Base-by-base conservation (phyloP, 306 rosid species). In the Nissolia schottii region DNA sequence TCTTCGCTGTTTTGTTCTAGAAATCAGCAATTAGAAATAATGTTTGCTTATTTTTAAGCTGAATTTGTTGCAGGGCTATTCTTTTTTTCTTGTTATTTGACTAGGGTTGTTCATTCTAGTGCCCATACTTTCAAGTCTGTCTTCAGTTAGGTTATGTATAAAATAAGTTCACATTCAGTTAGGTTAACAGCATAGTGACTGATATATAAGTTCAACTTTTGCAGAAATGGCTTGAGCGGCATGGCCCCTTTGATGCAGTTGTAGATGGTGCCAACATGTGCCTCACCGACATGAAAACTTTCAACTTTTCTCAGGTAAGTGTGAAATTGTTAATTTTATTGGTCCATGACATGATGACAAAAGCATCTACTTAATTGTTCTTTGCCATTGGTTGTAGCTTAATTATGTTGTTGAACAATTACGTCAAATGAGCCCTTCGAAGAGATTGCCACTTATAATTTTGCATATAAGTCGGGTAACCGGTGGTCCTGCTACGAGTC, bases 191-290 rank as follows among this genome's bases (percentile, higher is more conserved):
- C 38, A 78, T 65, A 40, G 62, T 80, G 81, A 79, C 79, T 85
- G 81, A 87, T 73, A 66, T 80, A 49, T 74, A 86, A 63, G 84
- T 64, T 80, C 71, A 83, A 80, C 80, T 80, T 81, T 59, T 87
- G 81, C 86, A 91, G 97, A 87, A 76, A 54, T 95, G 97, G 99
- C 96, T 95, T 71, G 55, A 77, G 71, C 71, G 6, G 76, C 90
- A 88, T 77, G 92, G 96, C 71, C 96, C 96, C 7, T 95, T 88
- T 31, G 99, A 95, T 75, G 96, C 97, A 5, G 88, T 91, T 65
- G 82, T 91, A 38, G 99, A 95, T 80, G 99, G 96, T 68, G 99
- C 99, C 62, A 95, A 95, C 72, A 86, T 91, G 11, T 87, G 91
- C 59, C 90, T 92, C 38, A 35, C 58, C 43, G 73, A 84, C 22